A percentile compares a stretch with the other conserved stretches of the same genome.
These are phyloP conservation scores for Penicillium sp. DNA, from an alignment of 2,329 filamentous ascomycete species.

Conservation along the genomic window DNA sequence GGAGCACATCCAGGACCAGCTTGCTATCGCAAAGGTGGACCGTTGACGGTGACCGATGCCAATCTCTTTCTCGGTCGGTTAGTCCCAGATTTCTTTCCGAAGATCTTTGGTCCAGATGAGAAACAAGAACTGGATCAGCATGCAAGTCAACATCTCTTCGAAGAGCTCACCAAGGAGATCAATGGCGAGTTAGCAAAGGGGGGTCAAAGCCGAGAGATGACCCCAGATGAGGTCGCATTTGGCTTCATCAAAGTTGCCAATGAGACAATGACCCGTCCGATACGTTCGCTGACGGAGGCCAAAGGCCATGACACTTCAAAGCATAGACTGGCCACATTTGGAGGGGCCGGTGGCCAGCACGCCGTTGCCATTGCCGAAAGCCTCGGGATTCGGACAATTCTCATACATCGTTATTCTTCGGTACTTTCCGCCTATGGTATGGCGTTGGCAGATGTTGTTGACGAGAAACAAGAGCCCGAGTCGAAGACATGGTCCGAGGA, in stretches of 20 bases:
- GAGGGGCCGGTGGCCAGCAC: conserved; percentile 86
- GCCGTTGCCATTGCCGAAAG: conserved; percentile 86
- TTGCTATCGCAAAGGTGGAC: conserved; percentile 87
- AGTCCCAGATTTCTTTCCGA: conserved; percentile 87
- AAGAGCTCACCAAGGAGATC: conserved; percentile 72
- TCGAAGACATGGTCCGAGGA: conserved; percentile 60
- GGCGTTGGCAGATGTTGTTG: conserved; percentile 74
- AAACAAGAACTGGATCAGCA: conserved; percentile 72
- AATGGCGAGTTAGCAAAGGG: conserved; percentile 60
- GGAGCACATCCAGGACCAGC: conserved; percentile 87
- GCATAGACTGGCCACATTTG: conserved; percentile 83
- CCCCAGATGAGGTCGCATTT: conserved; percentile 78
- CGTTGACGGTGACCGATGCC: conserved; percentile 89
- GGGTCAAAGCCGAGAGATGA: conserved; percentile 52
- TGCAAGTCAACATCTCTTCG: conserved; percentile 70
- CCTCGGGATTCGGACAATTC: conserved; percentile 76
- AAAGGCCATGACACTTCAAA: conserved; percentile 86
- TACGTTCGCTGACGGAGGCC: conserved; percentile 84
- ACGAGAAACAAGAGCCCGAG: conserved; percentile 75
- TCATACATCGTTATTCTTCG: conserved; percentile 84
- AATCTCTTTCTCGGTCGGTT: conserved; percentile 83
- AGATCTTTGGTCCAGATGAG: conserved; percentile 85
- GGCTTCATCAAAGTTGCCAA: conserved; percentile 90
- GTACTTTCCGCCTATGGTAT: conserved; percentile 90
- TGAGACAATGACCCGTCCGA: conserved; percentile 86